Conservation (phyloP, 2,329 filamentous ascomycete species). For the Paraphoma chrysanthemicola region DNA sequence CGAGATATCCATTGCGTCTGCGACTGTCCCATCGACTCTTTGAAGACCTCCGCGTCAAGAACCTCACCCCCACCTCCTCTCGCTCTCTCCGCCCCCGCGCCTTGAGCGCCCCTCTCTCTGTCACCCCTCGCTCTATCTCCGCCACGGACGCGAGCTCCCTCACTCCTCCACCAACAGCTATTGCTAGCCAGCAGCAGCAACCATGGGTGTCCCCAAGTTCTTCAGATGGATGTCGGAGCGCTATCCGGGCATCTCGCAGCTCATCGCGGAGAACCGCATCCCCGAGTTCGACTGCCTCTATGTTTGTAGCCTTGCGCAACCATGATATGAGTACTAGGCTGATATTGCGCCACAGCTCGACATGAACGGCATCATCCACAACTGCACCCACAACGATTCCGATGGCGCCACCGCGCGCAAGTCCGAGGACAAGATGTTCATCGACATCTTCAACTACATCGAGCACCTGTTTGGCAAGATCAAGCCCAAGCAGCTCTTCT, state of each 20-base stretch:
- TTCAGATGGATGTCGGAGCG: slow-evolving; percentile 99
- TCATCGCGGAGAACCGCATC: slow-evolving; percentile 98
- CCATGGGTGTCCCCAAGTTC: slow-evolving; percentile 84
- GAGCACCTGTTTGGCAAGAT: slow-evolving; percentile 99
- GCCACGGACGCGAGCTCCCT: not conserved
- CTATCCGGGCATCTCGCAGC: slow-evolving; percentile 96
- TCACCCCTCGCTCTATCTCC: slow-evolving; percentile 5
- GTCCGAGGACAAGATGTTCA: slow-evolving; percentile 99
- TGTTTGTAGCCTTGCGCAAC: slow-evolving; percentile 53
- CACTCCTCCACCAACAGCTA: slow-evolving; percentile 10
- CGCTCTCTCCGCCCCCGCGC: slow-evolving; percentile 20
- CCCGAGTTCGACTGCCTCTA: slow-evolving; percentile 99
- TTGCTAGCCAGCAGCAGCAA: slow-evolving; percentile 25
- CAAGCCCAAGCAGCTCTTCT: slow-evolving; percentile 97
- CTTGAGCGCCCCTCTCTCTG: slow-evolving; percentile 24
- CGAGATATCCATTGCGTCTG: slow-evolving; percentile 25
- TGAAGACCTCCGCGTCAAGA: slow-evolving; percentile 51
- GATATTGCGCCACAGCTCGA: slow-evolving; percentile 65
- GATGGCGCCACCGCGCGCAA: slow-evolving; percentile 91
- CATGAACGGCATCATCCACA: slow-evolving; percentile 99
- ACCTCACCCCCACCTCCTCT: slow-evolving; percentile 33
- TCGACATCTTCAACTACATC: slow-evolving; percentile 99
- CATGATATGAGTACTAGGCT: slow-evolving; percentile 10
- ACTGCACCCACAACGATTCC: slow-evolving; percentile 97
- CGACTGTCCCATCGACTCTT: slow-evolving; percentile 33